Conservation (phyloP, 1,284 basidiomycete species). For the Moesziomyces antarcticus region DNA sequence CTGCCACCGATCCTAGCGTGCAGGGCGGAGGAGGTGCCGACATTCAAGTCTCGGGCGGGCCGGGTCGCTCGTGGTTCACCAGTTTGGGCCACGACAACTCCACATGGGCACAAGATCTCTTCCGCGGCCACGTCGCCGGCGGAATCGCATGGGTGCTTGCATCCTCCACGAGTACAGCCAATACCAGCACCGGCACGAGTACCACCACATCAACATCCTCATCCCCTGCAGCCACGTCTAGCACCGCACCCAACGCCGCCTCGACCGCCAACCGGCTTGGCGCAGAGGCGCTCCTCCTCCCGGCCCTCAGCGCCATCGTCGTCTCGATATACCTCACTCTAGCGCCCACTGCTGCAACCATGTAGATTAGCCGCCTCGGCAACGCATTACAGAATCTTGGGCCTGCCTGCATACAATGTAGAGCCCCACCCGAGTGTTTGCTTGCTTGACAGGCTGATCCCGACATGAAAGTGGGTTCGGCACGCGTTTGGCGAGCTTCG, state of each 20-base stretch:
- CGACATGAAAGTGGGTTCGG: neutral
- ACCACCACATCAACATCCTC: neutral
- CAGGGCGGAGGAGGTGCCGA: constrained; percentile 38
- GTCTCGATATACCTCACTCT: neutral
- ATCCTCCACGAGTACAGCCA: constrained; percentile 59
- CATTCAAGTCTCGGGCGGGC: constrained; percentile 61
- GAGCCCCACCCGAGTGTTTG: neutral
- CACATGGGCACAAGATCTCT: constrained; percentile 74
- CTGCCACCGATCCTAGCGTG: constrained; percentile 28
- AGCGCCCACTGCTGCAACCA: too few species aligned
- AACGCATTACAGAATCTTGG: neutral
- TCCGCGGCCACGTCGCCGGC: constrained; percentile 78
- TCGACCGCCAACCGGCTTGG: neutral
- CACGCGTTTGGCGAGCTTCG: neutral
- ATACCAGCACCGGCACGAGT: constrained; percentile 1
- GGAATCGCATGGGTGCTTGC: constrained; percentile 79
- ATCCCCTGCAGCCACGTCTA: neutral
- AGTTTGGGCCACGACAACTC: constrained; percentile 79
- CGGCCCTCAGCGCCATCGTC: neutral
- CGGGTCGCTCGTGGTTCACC: constrained; percentile 84
- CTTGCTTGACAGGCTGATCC: neutral
- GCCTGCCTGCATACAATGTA: too few species aligned
- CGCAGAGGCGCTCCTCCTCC: neutral
- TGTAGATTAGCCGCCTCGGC: too few species aligned
- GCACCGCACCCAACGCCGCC: neutral